Conservation (phyloP, 2,329 filamentous ascomycete genomes). For the Mariannaea elegans region DNA sequence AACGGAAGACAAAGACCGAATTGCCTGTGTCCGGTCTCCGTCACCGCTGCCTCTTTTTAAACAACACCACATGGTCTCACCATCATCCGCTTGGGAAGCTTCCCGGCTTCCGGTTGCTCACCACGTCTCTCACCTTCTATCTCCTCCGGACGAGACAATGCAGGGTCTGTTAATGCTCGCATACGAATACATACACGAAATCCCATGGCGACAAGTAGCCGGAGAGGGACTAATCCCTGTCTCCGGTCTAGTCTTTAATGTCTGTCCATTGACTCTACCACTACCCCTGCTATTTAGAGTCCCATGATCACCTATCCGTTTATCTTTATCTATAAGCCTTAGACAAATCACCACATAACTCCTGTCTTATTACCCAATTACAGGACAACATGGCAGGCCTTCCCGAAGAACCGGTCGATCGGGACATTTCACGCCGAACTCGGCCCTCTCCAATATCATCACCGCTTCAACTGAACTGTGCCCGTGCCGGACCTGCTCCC, state of each 20-base stretch:
- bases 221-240: conserved; percentile 5
- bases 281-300: neutral
- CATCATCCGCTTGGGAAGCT: neutral
- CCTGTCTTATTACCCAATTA: conserved; percentile 2
- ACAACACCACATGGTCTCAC: conserved; percentile 11
- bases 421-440: conserved; percentile 20
- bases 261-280: neutral
- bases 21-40: neutral
- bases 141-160: neutral
- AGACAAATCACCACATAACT: conserved; percentile 2
- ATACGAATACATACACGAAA: conserved; percentile 17
- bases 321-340: neutral
- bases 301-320: neutral
- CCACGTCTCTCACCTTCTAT: conserved; percentile 11
- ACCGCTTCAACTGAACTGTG: neutral
- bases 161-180: neutral
- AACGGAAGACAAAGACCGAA: conserved; percentile 23
- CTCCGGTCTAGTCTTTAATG: neutral
- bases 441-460: neutral
- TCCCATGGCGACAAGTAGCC: neutral
- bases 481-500: neutral
- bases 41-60: neutral
- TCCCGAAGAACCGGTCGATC: conserved; percentile 22
- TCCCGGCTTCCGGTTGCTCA: conserved; percentile 12
- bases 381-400: conserved; percentile 7